Percentiles rank a stretch among this genome's conserved stretches.
Conservation (phyloP, 192 early-diverging fungal genomes). For the Coemansia sp. region DNA sequence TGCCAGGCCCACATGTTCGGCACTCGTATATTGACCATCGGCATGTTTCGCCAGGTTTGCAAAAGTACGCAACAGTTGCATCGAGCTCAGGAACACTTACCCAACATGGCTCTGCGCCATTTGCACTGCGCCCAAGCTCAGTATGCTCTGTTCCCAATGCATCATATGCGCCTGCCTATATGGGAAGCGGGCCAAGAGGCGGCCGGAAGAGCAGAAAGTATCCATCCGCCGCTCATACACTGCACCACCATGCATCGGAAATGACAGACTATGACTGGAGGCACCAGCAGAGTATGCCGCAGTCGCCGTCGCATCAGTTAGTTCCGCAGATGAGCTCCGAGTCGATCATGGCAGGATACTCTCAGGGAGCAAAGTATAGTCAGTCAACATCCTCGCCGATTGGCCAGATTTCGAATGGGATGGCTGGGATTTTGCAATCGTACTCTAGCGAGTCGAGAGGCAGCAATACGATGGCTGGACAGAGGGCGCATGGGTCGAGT, state of each 20-base stretch:
- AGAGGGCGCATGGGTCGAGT: conserved; percentile 2
- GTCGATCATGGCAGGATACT: conserved; percentile 4
- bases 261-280: conserved; percentile 22
- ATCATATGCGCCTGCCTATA: neutral
- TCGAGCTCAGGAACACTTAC: conserved; percentile 6
- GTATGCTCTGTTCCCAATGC: conserved; percentile 37
- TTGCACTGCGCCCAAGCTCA: conserved; percentile 27
- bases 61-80: conserved; percentile 13
- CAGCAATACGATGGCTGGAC: neutral
- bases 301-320: conserved; percentile 7
- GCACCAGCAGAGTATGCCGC: neutral
- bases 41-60: conserved; percentile 6
- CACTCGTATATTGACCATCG: conserved; percentile 12
- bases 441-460: conserved; percentile 21
- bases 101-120: conserved; percentile 4
- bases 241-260: conserved; percentile 20
- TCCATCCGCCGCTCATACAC: neutral
- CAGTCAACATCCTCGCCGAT: conserved; percentile 14
- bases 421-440: conserved; percentile 15
- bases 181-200: neutral
- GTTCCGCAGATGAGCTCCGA: conserved; percentile 16
- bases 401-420: conserved; percentile 16
- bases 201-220: conserved; percentile 1
- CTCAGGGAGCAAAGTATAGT: neutral
- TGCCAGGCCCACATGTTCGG: neutral